These are phyloP conservation scores for Aspergillus sp. DNA, from an alignment of 2,329 filamentous ascomycete species.

Conservation along the genomic window DNA sequence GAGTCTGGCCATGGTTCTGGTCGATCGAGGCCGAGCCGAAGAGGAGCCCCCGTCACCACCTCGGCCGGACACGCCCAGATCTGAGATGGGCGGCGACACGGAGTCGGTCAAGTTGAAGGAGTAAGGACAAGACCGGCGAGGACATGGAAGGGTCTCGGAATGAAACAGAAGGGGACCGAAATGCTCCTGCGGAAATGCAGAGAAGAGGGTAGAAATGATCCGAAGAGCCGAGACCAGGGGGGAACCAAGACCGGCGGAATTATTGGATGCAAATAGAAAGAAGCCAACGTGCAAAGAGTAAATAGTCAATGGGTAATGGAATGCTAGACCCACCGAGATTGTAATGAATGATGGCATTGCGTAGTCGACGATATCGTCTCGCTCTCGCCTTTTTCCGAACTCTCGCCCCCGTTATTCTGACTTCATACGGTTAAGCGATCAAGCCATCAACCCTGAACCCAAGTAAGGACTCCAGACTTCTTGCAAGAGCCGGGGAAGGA, in stretches of 20 bases:
- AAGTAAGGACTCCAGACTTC: background rate
- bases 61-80: constrained; percentile 2
- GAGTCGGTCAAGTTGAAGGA: constrained; percentile 6
- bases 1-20: constrained; percentile 29
- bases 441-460: background rate
- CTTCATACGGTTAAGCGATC: background rate
- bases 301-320: background rate
- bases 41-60: background rate
- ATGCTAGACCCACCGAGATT: background rate
- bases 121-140: background rate
- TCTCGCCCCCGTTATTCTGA: background rate
- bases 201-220: background rate
- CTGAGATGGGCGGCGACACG: constrained; percentile 5
- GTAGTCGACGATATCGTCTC: background rate
- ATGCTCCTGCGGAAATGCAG: background rate
- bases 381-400: background rate
- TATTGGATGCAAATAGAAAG: background rate
- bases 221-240: background rate
- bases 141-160: background rate
- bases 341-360: background rate
- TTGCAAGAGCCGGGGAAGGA: background rate
- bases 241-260: background rate
- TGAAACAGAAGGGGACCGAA: background rate
- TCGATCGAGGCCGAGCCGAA: constrained; percentile 15
- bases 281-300: background rate